Evolutionary conservation across 2,329 filamentous ascomycete species (phyloP), one percentile per base, ranked within the genome.

Genomic region (Fusarium nelsonii): DNA sequence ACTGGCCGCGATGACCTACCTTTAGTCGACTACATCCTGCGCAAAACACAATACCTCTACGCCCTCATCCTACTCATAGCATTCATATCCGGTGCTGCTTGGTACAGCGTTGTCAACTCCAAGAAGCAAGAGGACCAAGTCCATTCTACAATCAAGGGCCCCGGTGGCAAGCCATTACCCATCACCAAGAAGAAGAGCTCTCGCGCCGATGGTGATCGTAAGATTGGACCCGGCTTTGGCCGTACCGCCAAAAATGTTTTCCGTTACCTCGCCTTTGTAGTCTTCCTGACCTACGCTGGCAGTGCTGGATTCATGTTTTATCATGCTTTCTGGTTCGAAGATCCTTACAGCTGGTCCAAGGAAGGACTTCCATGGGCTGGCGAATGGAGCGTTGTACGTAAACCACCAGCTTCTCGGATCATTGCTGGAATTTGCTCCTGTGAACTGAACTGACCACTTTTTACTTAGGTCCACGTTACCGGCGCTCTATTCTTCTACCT

Each of bases 161-260:
- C 94, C 2, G 94, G 93, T 58, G 95, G 94, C 71, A 94, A 97
- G 78, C 93, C 93, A 34, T 83, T 97, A 55, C 94, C 93, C n/a
- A 77, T 84, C 50, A 87, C 84, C 63, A 91, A 89, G 76, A 88
- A 83, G 60, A 83, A 82, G 77, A 81, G 83, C 60, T 49, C 71
- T 80, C 78, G 85, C 77, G 76, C 80, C 78, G 70, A 83, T 80
- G 78, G 81, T 79, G 74, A 82, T 80, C 76, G 81, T 48, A 80
- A 80, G 68, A 77, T 81, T 53, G 78, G 79, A 18, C 84, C 77
- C 30, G 85, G 88, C 71, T 89, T 93, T 78, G 90, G 90, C 65
- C 85, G 83, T n/a, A 82, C 84, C 46, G 84, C 89, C 71, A 93
- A 92, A 78, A 83, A 88, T 37, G 82, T 92, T 49, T 97, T 97